These are phyloP conservation scores for Vitis hybrid DNA, from an alignment of 177 flowering plant genomes.

Conservation along the genomic window DNA sequence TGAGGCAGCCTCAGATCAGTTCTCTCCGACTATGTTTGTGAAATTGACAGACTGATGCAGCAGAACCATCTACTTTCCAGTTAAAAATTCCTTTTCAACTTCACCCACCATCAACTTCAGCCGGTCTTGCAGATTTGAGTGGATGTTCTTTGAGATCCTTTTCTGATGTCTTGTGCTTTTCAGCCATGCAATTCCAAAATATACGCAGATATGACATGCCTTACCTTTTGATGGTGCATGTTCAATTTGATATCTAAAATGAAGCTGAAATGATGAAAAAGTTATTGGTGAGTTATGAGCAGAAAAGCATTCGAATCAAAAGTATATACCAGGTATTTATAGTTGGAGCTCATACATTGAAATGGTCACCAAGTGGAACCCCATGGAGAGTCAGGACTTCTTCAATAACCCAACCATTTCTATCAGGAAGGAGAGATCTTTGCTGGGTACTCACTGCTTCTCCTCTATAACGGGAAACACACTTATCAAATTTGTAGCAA, in stretches of 20 bases:
- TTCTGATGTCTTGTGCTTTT: constrained; percentile 79
- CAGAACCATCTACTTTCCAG: constrained; percentile 19
- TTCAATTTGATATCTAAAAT: constrained; percentile 76
- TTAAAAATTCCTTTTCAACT: constrained; percentile 65
- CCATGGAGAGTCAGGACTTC: constrained; percentile 89
- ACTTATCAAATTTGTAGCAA: constrained; percentile 65
- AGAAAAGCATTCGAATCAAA: neutral
- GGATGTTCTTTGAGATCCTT: constrained; percentile 68
- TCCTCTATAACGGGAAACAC: constrained; percentile 71
- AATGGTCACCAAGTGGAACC: constrained; percentile 84
- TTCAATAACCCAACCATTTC: constrained; percentile 80
- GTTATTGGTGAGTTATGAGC: neutral
- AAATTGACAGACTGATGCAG: too few relatives aligned
- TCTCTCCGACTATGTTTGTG: too few relatives aligned
- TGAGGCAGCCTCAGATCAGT: too few relatives aligned
- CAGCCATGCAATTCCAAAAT: constrained; percentile 77
- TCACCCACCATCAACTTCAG: constrained; percentile 52
- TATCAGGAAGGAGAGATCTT: constrained; percentile 54
- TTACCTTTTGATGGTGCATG: constrained; percentile 55
- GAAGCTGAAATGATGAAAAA: constrained; percentile 61
- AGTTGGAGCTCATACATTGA: constrained; percentile 53
- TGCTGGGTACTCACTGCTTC: constrained; percentile 91
- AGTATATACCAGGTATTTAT: neutral
- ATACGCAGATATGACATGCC: constrained; percentile 56
- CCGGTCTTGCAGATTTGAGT: constrained; percentile 59